These are phyloP conservation scores for Globisporangium irregulare DNA, from an alignment of 352 stramenopile species.

Conservation along the genomic window DNA sequence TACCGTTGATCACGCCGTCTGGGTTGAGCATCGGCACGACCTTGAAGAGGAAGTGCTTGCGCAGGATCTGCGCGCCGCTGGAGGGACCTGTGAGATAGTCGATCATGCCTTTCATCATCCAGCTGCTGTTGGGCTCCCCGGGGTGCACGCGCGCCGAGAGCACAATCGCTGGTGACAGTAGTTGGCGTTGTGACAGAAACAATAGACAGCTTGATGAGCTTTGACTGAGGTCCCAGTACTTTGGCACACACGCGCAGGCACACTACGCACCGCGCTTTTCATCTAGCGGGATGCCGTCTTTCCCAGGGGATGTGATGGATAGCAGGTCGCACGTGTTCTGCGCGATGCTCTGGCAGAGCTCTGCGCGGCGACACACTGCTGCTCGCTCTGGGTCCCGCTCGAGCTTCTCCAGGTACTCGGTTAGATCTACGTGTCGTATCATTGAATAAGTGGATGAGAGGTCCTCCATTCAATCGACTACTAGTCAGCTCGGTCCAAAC, in stretches of 20 bases:
- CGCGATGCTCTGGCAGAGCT: slow-evolving; percentile 85
- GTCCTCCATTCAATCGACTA: not conserved
- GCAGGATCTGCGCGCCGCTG: slow-evolving; percentile 58
- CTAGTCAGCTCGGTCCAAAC: not conserved
- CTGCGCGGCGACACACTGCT: slow-evolving; percentile 45
- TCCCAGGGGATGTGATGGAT: slow-evolving; percentile 73
- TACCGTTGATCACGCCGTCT: slow-evolving; percentile 91
- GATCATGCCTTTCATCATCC: slow-evolving; percentile 93
- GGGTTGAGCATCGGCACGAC: slow-evolving; percentile 92
- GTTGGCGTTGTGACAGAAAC: no score
- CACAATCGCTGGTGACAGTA: slow-evolving; percentile 59
- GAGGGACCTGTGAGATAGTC: slow-evolving; percentile 80
- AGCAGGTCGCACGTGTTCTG: slow-evolving; percentile 86
- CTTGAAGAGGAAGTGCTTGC: slow-evolving; percentile 86
- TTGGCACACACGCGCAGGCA: not conserved
- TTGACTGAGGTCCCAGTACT: not conserved
- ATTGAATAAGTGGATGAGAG: not conserved
- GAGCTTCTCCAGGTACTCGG: slow-evolving; percentile 64
- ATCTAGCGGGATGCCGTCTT: slow-evolving; percentile 39
- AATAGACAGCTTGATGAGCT: not conserved
- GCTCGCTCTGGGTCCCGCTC: slow-evolving; percentile 51
- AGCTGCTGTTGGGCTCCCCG: slow-evolving; percentile 86
- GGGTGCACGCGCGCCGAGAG: slow-evolving; percentile 87
- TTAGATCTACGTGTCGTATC: slow-evolving; percentile 38
- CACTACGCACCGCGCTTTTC: slow-evolving; percentile 38